These are phyloP conservation scores for Colletotrichum somersetense DNA, from an alignment of 2,329 filamentous ascomycete species.

Conservation along the genomic window DNA sequence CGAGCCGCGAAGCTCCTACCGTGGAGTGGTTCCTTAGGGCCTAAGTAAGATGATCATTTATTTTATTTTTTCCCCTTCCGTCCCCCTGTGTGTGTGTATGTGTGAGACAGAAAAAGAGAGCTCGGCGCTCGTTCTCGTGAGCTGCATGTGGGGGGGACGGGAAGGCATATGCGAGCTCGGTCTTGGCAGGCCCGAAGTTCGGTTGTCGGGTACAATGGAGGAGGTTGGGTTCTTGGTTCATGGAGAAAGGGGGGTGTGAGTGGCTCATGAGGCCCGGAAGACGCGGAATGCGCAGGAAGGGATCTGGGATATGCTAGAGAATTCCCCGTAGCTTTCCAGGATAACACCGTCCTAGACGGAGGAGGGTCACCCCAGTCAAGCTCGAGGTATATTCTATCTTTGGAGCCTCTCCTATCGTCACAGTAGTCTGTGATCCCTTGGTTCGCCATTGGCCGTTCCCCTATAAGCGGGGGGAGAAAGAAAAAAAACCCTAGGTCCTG, in stretches of 20 bases:
- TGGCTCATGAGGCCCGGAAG: background rate
- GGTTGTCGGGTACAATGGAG: background rate
- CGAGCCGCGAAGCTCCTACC: background rate
- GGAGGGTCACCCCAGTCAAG: background rate
- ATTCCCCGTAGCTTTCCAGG: background rate
- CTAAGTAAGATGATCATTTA: too few species aligned
- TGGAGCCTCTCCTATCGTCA: background rate
- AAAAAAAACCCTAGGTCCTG: background rate
- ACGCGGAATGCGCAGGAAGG: background rate
- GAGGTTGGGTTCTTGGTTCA: too few species aligned
- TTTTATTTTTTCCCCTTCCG: too few species aligned
- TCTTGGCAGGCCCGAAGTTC: slow-evolving; percentile 38
- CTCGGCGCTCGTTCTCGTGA: slow-evolving; percentile 11
- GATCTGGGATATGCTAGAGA: background rate
- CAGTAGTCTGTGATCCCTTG: background rate
- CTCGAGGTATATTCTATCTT: slow-evolving; percentile 4
- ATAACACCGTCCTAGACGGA: background rate
- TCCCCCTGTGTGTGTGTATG: too few species aligned
- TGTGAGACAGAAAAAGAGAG: too few species aligned
- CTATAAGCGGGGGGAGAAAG: too few species aligned
- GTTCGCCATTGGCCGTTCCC: background rate
- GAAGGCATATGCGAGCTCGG: slow-evolving; percentile 6
- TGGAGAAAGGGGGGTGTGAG: too few species aligned
- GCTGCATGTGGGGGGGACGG: background rate
- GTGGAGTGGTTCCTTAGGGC: background rate